phyloP scores from a whole-genome alignment of 192 early-diverging fungal genomes.

The Coemansia sp. region DNA sequence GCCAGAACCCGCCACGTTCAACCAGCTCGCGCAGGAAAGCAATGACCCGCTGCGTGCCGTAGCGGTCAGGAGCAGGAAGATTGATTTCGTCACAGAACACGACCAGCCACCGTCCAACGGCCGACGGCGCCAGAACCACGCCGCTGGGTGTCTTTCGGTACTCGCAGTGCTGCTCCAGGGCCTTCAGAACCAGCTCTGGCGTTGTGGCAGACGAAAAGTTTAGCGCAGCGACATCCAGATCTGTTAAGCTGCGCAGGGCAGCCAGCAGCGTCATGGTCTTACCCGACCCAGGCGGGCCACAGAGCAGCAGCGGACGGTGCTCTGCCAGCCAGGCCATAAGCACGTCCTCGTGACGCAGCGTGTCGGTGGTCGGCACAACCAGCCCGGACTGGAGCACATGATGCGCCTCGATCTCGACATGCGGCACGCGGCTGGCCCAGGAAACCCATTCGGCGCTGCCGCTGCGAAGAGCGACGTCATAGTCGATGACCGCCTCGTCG shows the following conservation, averaged over 20 bases:
- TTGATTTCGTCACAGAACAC: constrained; percentile 99
- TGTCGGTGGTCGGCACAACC: constrained; percentile 98
- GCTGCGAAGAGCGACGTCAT: constrained; percentile 76
- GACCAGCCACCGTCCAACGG: constrained; percentile 92
- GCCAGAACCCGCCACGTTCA: constrained; percentile 96
- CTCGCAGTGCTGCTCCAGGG: constrained; percentile 98
- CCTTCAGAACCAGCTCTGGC: constrained; percentile 91
- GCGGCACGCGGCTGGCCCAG: constrained; percentile 88
- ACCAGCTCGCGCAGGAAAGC: constrained; percentile 94
- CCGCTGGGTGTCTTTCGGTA: constrained; percentile 94
- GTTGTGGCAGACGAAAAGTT: constrained; percentile 99
- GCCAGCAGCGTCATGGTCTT: constrained; percentile 99
- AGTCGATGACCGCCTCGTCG: constrained; percentile 78
- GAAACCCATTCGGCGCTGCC: constrained; percentile 82
- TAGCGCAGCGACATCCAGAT: constrained; percentile 96
- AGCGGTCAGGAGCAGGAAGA: constrained; percentile 92
- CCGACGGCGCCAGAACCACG: constrained; percentile 78
- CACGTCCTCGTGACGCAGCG: constrained; percentile 95
- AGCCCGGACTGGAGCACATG: constrained; percentile 88
- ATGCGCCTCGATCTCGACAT: constrained; percentile 93
- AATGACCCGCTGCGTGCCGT: constrained; percentile 97
- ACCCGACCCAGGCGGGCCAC: constrained; percentile 98
- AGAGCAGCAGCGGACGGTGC: constrained; percentile 92
- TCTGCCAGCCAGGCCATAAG: constrained; percentile 95
- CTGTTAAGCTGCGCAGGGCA: constrained; percentile 88